Conservation (phyloP, 2,329 filamentous ascomycete genomes). For the Talaromyces pinophilus region DNA sequence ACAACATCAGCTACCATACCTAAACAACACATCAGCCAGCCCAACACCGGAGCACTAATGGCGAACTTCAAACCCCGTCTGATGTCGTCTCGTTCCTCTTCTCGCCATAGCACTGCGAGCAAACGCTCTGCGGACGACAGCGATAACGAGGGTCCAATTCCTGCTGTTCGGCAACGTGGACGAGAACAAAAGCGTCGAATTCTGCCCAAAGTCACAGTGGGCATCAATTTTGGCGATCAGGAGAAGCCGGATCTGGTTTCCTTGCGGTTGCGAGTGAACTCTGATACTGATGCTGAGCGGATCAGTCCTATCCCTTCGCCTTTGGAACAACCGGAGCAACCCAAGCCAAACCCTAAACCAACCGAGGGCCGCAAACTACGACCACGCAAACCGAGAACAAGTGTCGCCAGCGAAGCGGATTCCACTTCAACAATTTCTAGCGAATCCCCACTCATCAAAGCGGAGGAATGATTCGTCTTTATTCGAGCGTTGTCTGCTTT, state of each 20-base stretch:
- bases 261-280: conserved; percentile 37
- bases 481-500: conserved; percentile 11
- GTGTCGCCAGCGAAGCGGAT: conserved; percentile 3
- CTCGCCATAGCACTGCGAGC: conserved; percentile 44
- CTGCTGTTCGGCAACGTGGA: conserved; percentile 26
- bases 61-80: conserved; percentile 34
- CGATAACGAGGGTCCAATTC: conserved; percentile 37
- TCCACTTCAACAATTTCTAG: conserved; percentile 2
- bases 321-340: background rate
- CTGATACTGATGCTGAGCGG: conserved; percentile 28
- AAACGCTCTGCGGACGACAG: conserved; percentile 46
- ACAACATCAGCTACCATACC: conserved; percentile 21
- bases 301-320: conserved; percentile 10
- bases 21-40: background rate
- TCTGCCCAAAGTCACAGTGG: conserved; percentile 42
- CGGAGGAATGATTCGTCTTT: conserved; percentile 6
- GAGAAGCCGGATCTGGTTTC: conserved; percentile 42
- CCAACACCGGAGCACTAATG: background rate
- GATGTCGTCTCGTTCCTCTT: conserved; percentile 44
- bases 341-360: background rate
- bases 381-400: conserved; percentile 12
- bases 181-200: conserved; percentile 37
- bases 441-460: conserved; percentile 3
- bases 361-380: conserved; percentile 17
- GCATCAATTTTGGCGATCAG: conserved; percentile 41